Evolutionary conservation across 345 rosid genomes (phyloP), one percentile per base, ranked within the genome.

Genomic region (Angophora floribunda): DNA sequence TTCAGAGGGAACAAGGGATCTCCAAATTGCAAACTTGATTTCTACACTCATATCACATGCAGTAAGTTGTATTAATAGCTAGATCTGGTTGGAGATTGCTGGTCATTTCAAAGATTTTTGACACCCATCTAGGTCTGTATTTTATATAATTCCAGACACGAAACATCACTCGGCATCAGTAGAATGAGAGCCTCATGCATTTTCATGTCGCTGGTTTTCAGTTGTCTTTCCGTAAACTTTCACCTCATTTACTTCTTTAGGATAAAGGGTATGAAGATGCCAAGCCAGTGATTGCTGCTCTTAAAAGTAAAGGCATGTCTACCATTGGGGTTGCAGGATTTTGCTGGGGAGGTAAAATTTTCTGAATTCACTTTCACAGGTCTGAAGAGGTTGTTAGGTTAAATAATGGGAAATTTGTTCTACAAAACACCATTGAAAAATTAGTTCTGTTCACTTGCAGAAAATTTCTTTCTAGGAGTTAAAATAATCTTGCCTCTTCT

Each of bases 201-300:
- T 70, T 70, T 70, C 82, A 17, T 36, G 47, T 36, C 6, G 2
- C 26, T 7, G 1, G 82, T 17, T 36, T 75, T 75, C 36, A 16
- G 41, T 85, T 85, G 57, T 85, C 13, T 85, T 53, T 85, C 51
- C 8, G 1, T 15, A 36, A 21, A 50, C 45, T 75, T 49, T 87
- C 24, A 17, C 52, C 51, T 36, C 15, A 3, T 15, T 44, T 16
- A 78, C n/a, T 79, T 41, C 86, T 78, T 44, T n/a, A 91, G 94
- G 94, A 90, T 11, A 92, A 93, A 89, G 94, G 92, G n/a, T 85
- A 32, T 85, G 92, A 91, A 87, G 93, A 91, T 90, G 92, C 90
- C 9, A 91, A 89, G 89, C 50, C 32, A 14, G 92, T 92, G 49
- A 86, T 92, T 91, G 90, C 87, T 21, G 92, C 91, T n/a, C 61